Conservation (phyloP, 306 rosid species). For the Cucumis cinereus region DNA sequence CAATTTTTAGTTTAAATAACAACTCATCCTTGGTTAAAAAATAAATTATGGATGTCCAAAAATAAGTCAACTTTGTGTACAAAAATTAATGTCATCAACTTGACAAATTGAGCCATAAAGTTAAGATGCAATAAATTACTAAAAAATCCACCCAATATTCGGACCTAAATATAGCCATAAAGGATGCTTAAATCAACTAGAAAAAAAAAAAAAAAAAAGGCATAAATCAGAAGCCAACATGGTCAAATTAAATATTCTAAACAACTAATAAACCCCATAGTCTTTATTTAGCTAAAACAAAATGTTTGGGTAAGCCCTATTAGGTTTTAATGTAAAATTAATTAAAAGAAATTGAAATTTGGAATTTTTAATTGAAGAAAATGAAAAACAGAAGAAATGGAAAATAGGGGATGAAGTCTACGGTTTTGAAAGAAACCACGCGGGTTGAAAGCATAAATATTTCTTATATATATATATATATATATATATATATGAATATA, state of each 20-base stretch:
- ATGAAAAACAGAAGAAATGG: not conserved
- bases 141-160: not conserved
- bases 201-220: not conserved
- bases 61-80: no score
- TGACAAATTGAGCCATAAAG: not conserved
- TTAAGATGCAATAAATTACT: not conserved
- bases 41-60: no score
- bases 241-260: not conserved
- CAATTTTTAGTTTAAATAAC: not conserved
- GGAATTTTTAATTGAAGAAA: no score
- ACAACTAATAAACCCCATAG: not conserved
- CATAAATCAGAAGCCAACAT: not conserved
- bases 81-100: not conserved
- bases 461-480: no score
- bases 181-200: not conserved
- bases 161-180: not conserved
- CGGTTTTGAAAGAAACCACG: not conserved
- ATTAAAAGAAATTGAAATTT: no score
- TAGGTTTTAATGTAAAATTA: no score
- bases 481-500: no score
- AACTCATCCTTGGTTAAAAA: no score
- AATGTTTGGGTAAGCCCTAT: no score
- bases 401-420: not conserved
- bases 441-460: not conserved
- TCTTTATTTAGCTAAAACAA: not conserved